Evolutionary conservation across 2,329 filamentous ascomycete species (phyloP), one percentile per base, ranked within the genome.

Genomic region (Venturia asperata): DNA sequence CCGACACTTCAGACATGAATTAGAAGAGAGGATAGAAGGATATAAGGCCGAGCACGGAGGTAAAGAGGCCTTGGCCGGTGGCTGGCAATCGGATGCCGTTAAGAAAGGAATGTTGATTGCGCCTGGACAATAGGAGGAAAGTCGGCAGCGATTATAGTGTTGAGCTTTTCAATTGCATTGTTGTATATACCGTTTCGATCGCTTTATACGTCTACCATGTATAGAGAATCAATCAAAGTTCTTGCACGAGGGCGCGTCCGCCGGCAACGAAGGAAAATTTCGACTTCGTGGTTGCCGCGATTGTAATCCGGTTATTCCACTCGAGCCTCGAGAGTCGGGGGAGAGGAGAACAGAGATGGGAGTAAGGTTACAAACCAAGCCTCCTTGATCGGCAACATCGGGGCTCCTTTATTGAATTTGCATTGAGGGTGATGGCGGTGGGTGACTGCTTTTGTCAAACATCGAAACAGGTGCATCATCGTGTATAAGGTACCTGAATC

Each of bases 1-100:
- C 79, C 89, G 94, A 74, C 94, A 99, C 81, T 99, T 99, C 85
- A 86, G 94, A 72, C 94, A 93, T 56, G 92, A 99, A 80, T 83
- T 99, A 63, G 92, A 97, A 84, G 90, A 88, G 63, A 86, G 93
- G 71, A 95, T 99, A 83, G 84, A 87, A 76, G 86, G 91, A 71
- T 94, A 90, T 75, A 77, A 86, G 74, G 83, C 89, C 80, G 83
- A 89, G 80, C 78, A 85, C 68, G 91, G 91, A 67, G 90, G 90
- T 43, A 58, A 58, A 24, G 77, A 86, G 72, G 83, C 91, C 56
- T 81, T 92, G 74, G 92, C 91, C 69, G 94, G 94, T 75, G 94
- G 94, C 66, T 97, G 92, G 93, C 81, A 85, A 69, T 89, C 89
- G 68, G 83, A 90, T 75, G 81, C 91, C 66, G 82, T 79, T 73